A percentile compares a stretch with the other conserved stretches of the same genome.
These are phyloP conservation scores for Inga leiocalycina DNA, from an alignment of 306 rosid genomes.

Conservation along the genomic window DNA sequence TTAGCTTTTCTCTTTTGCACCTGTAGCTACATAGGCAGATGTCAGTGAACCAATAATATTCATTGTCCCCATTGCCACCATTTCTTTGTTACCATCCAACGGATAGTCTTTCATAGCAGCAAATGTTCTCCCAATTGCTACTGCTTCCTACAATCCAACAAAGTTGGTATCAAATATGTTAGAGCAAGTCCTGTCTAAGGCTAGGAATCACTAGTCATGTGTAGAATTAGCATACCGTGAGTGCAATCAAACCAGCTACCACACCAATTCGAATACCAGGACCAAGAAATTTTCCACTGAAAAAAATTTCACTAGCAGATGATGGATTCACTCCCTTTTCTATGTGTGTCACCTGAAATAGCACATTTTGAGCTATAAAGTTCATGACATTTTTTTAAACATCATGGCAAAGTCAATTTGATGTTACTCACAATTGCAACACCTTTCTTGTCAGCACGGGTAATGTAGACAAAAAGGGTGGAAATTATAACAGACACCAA, in stretches of 20 bases:
- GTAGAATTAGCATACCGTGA: constrained; percentile 56
- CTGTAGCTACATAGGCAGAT: constrained; percentile 84
- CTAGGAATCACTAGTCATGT: background rate
- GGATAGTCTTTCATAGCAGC: constrained; percentile 77
- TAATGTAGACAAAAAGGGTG: constrained; percentile 68
- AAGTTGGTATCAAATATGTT: background rate
- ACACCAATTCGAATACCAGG: constrained; percentile 70
- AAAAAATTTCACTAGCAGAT: constrained; percentile 58
- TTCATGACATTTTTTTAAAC: background rate
- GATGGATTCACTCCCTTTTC: constrained; percentile 68
- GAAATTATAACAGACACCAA: constrained; percentile 71
- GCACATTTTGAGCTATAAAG: background rate
- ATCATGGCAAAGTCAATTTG: background rate
- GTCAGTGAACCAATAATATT: constrained; percentile 82
- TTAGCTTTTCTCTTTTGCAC: constrained; percentile 26
- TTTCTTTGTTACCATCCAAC: constrained; percentile 86
- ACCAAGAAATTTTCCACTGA: constrained; percentile 58
- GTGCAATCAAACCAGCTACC: constrained; percentile 66
- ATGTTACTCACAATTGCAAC: constrained; percentile 67
- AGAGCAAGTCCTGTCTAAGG: background rate
- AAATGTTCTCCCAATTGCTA: constrained; percentile 94
- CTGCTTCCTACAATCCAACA: constrained; percentile 65
- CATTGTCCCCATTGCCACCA: constrained; percentile 93
- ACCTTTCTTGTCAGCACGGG: constrained; percentile 74
- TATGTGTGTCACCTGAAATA: constrained; percentile 62